Conservation (phyloP, 768 basidiomycete genomes). For the Holtermanniella nyarrowii region DNA sequence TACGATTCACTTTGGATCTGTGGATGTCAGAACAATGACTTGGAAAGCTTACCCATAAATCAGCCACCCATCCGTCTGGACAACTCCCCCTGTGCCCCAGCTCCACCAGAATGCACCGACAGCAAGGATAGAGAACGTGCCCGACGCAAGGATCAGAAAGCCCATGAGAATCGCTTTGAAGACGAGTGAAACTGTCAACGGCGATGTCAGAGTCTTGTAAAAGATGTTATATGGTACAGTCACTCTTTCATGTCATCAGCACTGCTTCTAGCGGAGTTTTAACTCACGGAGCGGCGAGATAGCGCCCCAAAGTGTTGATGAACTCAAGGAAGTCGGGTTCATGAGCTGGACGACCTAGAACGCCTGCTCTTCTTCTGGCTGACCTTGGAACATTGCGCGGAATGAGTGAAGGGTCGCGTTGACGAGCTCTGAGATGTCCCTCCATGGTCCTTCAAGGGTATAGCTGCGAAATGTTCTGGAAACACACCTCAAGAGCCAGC, state of each 20-base stretch:
- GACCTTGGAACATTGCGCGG: not conserved
- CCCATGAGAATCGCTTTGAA: conserved; percentile 26
- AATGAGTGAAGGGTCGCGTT: not conserved
- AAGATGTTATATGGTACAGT: conserved; percentile 23
- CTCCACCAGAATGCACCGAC: conserved; percentile 36
- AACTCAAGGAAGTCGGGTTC: conserved; percentile 21
- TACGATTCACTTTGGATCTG: conserved; percentile 30
- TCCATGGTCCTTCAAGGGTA: no score
- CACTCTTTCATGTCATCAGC: conserved; percentile 10
- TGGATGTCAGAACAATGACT: not conserved
- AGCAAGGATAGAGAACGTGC: conserved; percentile 28
- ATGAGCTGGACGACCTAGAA: not conserved
- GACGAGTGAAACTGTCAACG: conserved; percentile 29
- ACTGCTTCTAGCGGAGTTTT: not conserved
- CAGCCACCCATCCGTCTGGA: conserved; percentile 39
- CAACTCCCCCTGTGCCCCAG: conserved; percentile 26
- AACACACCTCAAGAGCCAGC: no score
- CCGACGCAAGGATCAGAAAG: conserved; percentile 23
- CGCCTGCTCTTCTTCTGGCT: not conserved
- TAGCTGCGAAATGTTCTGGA: no score
- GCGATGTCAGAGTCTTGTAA: conserved; percentile 25
- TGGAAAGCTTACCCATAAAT: conserved; percentile 33
- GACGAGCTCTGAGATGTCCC: not conserved
- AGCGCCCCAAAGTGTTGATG: conserved; percentile 3
- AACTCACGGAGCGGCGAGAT: conserved; percentile 15